Evolutionary conservation across 495 filamentous ascomycete species (phyloP).

Genomic region (Pyrenopolyporus hunteri): DNA sequence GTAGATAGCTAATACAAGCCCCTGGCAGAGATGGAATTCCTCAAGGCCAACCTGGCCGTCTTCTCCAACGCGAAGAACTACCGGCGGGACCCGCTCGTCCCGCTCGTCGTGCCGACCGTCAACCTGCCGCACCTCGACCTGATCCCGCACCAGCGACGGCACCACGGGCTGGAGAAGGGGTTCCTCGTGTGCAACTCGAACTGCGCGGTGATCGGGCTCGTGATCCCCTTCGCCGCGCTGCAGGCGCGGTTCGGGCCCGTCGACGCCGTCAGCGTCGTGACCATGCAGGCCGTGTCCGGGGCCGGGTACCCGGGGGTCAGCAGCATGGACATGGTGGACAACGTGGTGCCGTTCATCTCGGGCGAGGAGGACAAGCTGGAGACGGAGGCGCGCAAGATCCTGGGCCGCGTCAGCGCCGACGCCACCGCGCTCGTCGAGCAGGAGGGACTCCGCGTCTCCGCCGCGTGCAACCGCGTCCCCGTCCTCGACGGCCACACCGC

Average conservation of each 20-base stretch:
- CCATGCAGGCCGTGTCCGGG: constrained; percentile 86
- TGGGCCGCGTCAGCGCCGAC: constrained; percentile 69
- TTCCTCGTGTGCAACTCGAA: constrained; percentile 91
- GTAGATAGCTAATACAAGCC: background rate
- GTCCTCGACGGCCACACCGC: constrained; percentile 87
- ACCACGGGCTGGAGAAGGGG: constrained; percentile 71
- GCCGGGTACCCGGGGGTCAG: constrained; percentile 88
- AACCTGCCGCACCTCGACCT: constrained; percentile 79
- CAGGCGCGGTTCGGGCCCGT: constrained; percentile 77
- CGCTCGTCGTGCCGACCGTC: constrained; percentile 83
- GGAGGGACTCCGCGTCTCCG: constrained; percentile 68
- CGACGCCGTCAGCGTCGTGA: constrained; percentile 78
- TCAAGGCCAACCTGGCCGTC: constrained; percentile 76
- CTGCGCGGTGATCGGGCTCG: constrained; percentile 87
- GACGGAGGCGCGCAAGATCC: constrained; percentile 84
- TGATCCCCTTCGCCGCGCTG: constrained; percentile 86
- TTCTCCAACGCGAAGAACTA: constrained; percentile 94
- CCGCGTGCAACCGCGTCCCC: constrained; percentile 81
- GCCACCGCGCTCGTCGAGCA: constrained; percentile 71
- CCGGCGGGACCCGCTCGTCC: constrained; percentile 80
- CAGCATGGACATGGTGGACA: constrained; percentile 75
- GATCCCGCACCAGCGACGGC: constrained; percentile 75
- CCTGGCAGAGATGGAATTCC: constrained; percentile 72
- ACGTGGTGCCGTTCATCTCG: constrained; percentile 84
- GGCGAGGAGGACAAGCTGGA: constrained; percentile 90